Evolutionary conservation across 495 filamentous ascomycete species (phyloP).

Genomic region (Cudoniella acicularis): DNA sequence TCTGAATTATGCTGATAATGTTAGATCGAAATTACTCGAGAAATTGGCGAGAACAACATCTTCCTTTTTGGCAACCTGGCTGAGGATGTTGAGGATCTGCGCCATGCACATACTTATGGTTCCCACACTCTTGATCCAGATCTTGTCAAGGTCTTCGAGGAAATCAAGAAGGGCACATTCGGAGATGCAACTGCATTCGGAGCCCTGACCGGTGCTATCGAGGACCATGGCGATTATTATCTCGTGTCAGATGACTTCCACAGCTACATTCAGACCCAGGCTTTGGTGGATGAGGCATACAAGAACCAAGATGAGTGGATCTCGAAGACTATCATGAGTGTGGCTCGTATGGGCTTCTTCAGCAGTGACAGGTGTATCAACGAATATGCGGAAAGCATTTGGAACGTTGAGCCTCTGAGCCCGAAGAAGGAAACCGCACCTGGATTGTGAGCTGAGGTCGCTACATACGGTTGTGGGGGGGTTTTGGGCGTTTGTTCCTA

Average conservation of each 20-base stretch:
- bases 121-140: slow-evolving; percentile 70
- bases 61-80: slow-evolving; percentile 97
- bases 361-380: slow-evolving; percentile 93
- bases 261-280: slow-evolving; percentile 85
- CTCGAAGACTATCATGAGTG: slow-evolving; percentile 80
- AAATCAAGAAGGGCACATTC: slow-evolving; percentile 72
- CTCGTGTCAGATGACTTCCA: slow-evolving; percentile 96
- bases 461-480: background rate
- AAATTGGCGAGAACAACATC: slow-evolving; percentile 93
- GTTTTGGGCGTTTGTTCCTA: background rate
- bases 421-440: slow-evolving; percentile 12
- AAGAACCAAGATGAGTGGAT: slow-evolving; percentile 88
- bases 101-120: slow-evolving; percentile 84
- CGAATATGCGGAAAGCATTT: slow-evolving; percentile 96
- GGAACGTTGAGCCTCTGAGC: slow-evolving; percentile 77
- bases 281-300: slow-evolving; percentile 86
- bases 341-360: slow-evolving; percentile 96
- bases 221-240: slow-evolving; percentile 94
- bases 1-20: slow-evolving; percentile 7
- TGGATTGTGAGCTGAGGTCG: slow-evolving; percentile 14
- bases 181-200: slow-evolving; percentile 71
- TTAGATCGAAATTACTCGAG: slow-evolving; percentile 95
- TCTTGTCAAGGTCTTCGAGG: slow-evolving; percentile 76
- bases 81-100: slow-evolving; percentile 95
- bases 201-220: slow-evolving; percentile 77